Evolutionary conservation across 306 rosid species (phyloP), one percentile per base, ranked within the genome.

Genomic region (Biancaea sappan): DNA sequence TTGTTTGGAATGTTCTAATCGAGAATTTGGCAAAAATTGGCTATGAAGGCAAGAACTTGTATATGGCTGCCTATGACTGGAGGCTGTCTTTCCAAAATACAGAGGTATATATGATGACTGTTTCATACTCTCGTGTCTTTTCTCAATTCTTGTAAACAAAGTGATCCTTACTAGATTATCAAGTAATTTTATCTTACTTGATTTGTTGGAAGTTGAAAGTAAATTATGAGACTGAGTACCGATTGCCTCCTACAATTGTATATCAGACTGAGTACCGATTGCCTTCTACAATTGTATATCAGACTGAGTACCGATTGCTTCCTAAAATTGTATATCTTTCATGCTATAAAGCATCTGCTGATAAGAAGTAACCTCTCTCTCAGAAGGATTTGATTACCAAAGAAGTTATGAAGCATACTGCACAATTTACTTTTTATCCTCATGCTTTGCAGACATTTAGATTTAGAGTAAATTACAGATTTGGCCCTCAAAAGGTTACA

Each of bases 21-120:
- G 88, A 87, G 68, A 93, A 86, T 82, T 69, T 90, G 84, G 95
- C 97, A 14, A 81, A 79, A 84, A 75, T 93, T 83, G 97, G 98
- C 25, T 93, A 93, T 66, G 98, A 93, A 66, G 89, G 83, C 78
- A 93, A 86, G 85, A 90, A 87, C 72, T 71, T 93, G 83, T 66
- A 88, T 51, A 89, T 90, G 97, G 88, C 85, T 65, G 69, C 87
- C 22, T 87, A 93, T 83, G 97, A 93, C 57, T 93, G 98, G 98
- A 86, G 97, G 72, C 72, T 89, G n/a, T 91, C 93, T 28, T 93
- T 90, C 81, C 93, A 93, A 58, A 90, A 89, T 44, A 93, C 97
- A 15, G 90, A 87, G 95, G 98, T 90, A 69, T 62, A 54, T 8
- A n/a, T n/a, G 5, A 0, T 72, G 26, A 26, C 54, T 46, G 54